phyloP scores from a whole-genome alignment of 2,329 filamentous ascomycete species.

The Bipolaris sorokiniana region DNA sequence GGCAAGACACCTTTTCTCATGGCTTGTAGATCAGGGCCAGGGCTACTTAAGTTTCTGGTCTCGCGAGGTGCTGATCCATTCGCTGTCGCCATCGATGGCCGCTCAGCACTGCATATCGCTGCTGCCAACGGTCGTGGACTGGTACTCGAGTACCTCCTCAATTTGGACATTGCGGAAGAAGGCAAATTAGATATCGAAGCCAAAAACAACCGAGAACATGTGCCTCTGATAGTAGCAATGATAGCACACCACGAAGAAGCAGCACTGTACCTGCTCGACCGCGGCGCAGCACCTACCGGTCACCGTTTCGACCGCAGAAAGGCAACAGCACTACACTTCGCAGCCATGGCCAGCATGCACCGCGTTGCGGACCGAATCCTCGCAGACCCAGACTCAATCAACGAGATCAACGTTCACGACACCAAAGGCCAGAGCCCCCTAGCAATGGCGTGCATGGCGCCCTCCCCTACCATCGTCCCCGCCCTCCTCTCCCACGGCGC shows the following conservation, averaged over 20 bases:
- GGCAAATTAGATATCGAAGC: background rate
- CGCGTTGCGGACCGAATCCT: background rate
- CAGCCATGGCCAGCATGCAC: background rate
- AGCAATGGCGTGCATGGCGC: slow-evolving; percentile 3
- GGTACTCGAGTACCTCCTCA: background rate
- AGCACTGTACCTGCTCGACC: background rate
- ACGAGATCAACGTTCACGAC: background rate
- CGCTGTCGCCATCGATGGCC: background rate
- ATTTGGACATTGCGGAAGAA: background rate
- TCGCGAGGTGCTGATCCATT: background rate
- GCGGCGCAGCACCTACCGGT: background rate
- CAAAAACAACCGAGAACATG: background rate
- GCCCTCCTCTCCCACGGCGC: slow-evolving; percentile 27
- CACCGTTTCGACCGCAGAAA: background rate
- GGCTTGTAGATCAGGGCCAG: background rate
- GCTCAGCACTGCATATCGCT: background rate
- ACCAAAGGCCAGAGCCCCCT: background rate
- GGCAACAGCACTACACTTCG: background rate
- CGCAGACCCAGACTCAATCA: background rate
- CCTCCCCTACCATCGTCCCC: slow-evolving; percentile 12
- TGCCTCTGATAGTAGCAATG: background rate
- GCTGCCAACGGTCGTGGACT: background rate
- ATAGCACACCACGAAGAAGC: background rate
- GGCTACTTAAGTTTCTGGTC: background rate
- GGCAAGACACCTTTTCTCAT: background rate